Base-by-base conservation (phyloP, 2,329 filamentous ascomycete genomes). In the Venturiaceae sp. region DNA sequence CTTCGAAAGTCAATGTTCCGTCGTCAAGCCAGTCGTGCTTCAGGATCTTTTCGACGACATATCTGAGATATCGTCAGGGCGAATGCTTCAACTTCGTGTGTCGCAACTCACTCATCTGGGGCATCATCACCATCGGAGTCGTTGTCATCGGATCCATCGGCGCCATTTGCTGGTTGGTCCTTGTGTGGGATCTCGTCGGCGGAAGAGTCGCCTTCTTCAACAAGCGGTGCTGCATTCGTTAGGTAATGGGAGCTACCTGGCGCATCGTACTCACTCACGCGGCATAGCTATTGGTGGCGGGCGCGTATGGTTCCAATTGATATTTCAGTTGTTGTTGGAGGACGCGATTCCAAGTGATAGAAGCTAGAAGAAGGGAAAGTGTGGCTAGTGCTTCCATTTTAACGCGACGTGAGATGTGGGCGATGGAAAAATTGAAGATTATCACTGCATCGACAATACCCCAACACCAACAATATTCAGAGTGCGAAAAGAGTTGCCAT, bases 41-140 rank as follows among this genome's bases (percentile, higher is more conserved):
- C 50, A 85, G 68, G 64, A 94, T 91, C 64, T 83, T 81, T 68
- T 92, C 87, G 4, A 94, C 88, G 14, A 89, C 80, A 65, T 81
- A 92, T 44, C 44, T 50, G 44, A 23, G 23, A 30, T 7, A 7
- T 14, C 3, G 44, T 50, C 44, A 50, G 23, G 16, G 26, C n/a
- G n/a, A n/a, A 50, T n/a, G 23, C 23, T 56, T 13, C 11, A 39
- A 11, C 36, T 39, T 11, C 11, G n/a, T 39, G 36, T 11, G 11
- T 39, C 11, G 11, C 11, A 39, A 63, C 74, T 63, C 77, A 82
- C 33, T 78, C 75, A 23, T 79, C 72, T 5, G 72, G 73, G 56
- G 66, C 70, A 6, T 60, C 62, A 2, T 63, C 58, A 13, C 62
- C 67, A 11, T 66, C 63, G 16, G 66, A 63, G 3, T 60, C 62